phyloP scores from a whole-genome alignment of 495 filamentous ascomycete species.

The Xylaria flabelliformis region DNA sequence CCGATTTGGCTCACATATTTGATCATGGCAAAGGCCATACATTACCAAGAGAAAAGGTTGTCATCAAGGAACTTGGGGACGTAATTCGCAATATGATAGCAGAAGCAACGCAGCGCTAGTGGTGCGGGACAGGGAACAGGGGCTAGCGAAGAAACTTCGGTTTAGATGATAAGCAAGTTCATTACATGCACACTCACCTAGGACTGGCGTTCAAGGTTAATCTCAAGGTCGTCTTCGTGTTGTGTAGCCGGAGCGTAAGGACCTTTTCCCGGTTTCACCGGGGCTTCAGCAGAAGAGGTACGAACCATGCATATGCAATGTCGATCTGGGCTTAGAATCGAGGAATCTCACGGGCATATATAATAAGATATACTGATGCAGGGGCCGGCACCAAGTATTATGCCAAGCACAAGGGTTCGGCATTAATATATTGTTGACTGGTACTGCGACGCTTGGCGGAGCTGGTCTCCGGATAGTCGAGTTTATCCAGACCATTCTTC shows the following conservation, averaged over 20 bases:
- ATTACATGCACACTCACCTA: neutral
- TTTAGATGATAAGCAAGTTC: conserved; percentile 15
- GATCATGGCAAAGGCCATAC: conserved; percentile 66
- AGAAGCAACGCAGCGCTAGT: conserved; percentile 26
- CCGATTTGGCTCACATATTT: conserved; percentile 61
- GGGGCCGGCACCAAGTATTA: neutral
- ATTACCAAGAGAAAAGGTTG: conserved; percentile 57
- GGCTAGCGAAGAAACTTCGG: neutral
- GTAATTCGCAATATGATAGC: conserved; percentile 50
- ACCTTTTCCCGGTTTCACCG: neutral
- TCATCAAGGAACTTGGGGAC: conserved; percentile 57
- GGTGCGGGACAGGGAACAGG: neutral
- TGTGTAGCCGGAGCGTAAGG: neutral
- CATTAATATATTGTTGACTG: conserved; percentile 37
- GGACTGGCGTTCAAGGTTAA: neutral
- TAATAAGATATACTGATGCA: neutral
- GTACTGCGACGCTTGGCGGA: conserved; percentile 39
- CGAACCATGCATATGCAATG: neutral
- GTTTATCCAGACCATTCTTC: conserved; percentile 36
- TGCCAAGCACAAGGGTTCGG: neutral
- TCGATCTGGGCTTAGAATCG: conserved; percentile 7
- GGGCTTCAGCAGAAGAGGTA: neutral
- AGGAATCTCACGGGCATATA: neutral
- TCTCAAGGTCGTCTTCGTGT: neutral
- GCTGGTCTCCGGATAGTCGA: conserved; percentile 34